Base-by-base conservation (phyloP, 2,329 filamentous ascomycete genomes). In the Nigrospora sphaerica region DNA sequence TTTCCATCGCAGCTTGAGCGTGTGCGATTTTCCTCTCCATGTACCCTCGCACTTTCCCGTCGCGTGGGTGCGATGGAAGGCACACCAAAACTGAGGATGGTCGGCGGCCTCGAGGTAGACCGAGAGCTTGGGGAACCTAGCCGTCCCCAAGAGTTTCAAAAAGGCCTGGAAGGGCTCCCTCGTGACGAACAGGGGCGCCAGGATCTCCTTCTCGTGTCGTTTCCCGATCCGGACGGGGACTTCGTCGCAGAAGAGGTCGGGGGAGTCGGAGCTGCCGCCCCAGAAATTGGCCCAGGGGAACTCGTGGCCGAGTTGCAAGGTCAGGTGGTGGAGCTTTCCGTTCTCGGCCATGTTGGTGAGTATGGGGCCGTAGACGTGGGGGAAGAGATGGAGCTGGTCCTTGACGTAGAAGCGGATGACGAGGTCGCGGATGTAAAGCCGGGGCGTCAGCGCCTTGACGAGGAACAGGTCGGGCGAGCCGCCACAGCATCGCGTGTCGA, bases 251-350 rank as follows among this genome's bases (percentile, higher is more conserved):
- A 46, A 51, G 7, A 37, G 14, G 14, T 50, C 50, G 2, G 49
- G 48, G 10, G 46, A 48, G 7, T 40, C 39, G 7, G 12, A 14
- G 32, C 16, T 33, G 39, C 47, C 47, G 23, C 55, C 55, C 57
- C 58, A 61, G 46, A 62, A 61, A 44, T 57, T 53, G 23, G 47
- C 39, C 31, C 46, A 46, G 4, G 59, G 59, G 38, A 58, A 59
- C 13, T 39, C 42, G 40, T 47, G 51, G 32, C 49, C 47, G 18
- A 61, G 52, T 40, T 58, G 52, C 4, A 62, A 46, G 5, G 45
- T 47, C 6, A 62, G 44, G 16, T 42, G 39, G 19, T 47, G 50
- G 9, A 62, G 53, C 9, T 48, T 49, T 7, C 58, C 57, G 16
- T 46, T 45, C 23, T 52, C 49, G 28, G 49, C 53, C 59, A 62